Evolutionary conservation across 495 filamentous ascomycete genomes (phyloP).

Genomic region (Polyplosphaeria fusca): DNA sequence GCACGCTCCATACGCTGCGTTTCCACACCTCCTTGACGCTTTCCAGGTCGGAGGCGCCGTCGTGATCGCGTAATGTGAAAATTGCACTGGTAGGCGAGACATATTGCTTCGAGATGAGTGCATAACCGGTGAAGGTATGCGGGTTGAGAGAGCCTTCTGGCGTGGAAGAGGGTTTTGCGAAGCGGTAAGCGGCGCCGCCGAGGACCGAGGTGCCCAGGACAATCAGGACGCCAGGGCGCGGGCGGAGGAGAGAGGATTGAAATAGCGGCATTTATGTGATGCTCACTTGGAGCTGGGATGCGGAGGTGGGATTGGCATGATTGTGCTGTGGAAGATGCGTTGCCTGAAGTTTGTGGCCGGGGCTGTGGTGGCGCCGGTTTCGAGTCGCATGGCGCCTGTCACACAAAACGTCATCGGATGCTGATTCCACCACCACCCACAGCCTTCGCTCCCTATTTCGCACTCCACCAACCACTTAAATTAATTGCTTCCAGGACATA

Average conservation of each 20-base stretch:
- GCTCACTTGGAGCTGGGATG: too few species aligned
- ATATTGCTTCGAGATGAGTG: slow-evolving; percentile 60
- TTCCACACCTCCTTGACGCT: slow-evolving; percentile 48
- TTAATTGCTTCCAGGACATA: too few species aligned
- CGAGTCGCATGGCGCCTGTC: too few species aligned
- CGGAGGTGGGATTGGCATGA: too few species aligned
- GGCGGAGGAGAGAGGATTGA: background rate
- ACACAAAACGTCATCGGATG: too few species aligned
- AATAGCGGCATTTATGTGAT: slow-evolving; percentile 27
- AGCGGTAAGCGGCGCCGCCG: slow-evolving; percentile 31
- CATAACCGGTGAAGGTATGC: slow-evolving; percentile 38
- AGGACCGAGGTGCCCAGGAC: slow-evolving; percentile 27
- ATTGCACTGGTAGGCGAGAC: slow-evolving; percentile 75
- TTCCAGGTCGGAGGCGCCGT: slow-evolving; percentile 39
- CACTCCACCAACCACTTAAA: too few species aligned
- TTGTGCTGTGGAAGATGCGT: too few species aligned
- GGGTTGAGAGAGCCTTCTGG: slow-evolving; percentile 31
- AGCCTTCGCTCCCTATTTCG: too few species aligned
- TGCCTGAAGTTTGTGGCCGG: too few species aligned
- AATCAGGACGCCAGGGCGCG: slow-evolving; percentile 25
- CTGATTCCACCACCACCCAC: too few species aligned
- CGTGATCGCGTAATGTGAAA: slow-evolving; percentile 57
- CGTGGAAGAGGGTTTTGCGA: slow-evolving; percentile 1
- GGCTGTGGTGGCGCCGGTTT: too few species aligned
- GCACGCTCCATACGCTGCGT: slow-evolving; percentile 74